These are phyloP conservation scores for Aureobasidium sp. DNA, from an alignment of 2,329 filamentous ascomycete species.

Conservation along the genomic window DNA sequence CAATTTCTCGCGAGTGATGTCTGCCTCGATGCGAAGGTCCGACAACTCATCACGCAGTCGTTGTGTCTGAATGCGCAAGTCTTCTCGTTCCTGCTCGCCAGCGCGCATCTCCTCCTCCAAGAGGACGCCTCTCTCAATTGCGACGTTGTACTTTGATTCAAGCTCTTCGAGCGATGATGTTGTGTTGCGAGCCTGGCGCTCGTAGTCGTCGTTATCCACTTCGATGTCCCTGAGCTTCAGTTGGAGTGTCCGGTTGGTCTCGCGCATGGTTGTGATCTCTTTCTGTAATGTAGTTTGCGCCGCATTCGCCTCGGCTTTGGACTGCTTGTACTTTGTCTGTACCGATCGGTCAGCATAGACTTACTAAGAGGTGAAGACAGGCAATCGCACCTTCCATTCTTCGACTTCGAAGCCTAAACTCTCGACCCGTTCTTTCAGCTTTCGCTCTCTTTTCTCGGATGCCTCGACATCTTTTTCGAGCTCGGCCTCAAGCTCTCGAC, in stretches of 20 bases:
- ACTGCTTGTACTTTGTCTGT: constrained; percentile 91
- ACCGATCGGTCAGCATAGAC: constrained; percentile 18
- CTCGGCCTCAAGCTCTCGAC: constrained; percentile 87
- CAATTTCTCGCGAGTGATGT: constrained; percentile 90
- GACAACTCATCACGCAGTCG: constrained; percentile 83
- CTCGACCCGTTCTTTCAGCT: constrained; percentile 81
- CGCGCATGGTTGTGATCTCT: constrained; percentile 86
- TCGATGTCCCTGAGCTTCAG: constrained; percentile 87
- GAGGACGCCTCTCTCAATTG: constrained; percentile 86
- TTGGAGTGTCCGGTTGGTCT: constrained; percentile 73
- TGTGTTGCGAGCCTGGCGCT: constrained; percentile 91
- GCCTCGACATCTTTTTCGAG: constrained; percentile 94
- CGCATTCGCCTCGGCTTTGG: constrained; percentile 76
- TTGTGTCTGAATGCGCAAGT: constrained; percentile 82
- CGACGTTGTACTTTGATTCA: constrained; percentile 92
- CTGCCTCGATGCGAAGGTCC: constrained; percentile 88
- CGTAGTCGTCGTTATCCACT: constrained; percentile 96
- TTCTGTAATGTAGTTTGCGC: constrained; percentile 87
- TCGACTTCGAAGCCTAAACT: constrained; percentile 80
- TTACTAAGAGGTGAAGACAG: neutral
- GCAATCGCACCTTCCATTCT: constrained; percentile 84
- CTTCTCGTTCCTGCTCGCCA: constrained; percentile 86
- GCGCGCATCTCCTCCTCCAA: constrained; percentile 90
- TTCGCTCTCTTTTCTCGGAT: constrained; percentile 85
- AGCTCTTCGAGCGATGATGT: constrained; percentile 93